Evolutionary conservation across 1,139 yeast species (phyloP).

Genomic region (Pichia sp.): DNA sequence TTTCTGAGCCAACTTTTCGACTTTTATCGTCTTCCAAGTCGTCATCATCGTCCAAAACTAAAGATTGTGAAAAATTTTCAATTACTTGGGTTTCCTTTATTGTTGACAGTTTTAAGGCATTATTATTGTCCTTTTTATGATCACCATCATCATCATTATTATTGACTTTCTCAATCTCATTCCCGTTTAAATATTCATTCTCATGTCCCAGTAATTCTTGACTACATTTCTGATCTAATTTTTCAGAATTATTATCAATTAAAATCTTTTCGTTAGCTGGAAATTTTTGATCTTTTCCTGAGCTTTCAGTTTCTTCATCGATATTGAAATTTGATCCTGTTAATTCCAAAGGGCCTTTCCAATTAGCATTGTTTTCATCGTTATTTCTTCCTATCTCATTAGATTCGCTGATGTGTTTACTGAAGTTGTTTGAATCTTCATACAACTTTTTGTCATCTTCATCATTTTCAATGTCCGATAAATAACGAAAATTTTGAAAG

Average conservation of each 20-base stretch:
- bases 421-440: too few relatives aligned
- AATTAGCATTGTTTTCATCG: not conserved
- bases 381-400: not conserved
- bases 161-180: not conserved
- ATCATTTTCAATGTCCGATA: not conserved
- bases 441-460: not conserved
- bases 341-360: too few relatives aligned
- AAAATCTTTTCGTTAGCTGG: too few relatives aligned
- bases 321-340: too few relatives aligned
- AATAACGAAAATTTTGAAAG: not conserved
- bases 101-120: not conserved
- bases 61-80: constrained; percentile 12
- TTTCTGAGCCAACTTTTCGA: not conserved
- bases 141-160: constrained; percentile 10
- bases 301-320: too few relatives aligned
- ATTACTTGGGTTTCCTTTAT: constrained; percentile 6
- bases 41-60: constrained; percentile 8
- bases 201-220: too few relatives aligned
- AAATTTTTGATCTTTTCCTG: too few relatives aligned
- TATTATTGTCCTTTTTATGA: not conserved
- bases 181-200: too few relatives aligned
- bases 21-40: not conserved
- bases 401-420: too few relatives aligned
- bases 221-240: too few relatives aligned
- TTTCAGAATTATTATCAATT: too few relatives aligned